These are phyloP conservation scores for Cyberlindnera suaveolens DNA, from an alignment of 805 yeast genomes.

Conservation along the genomic window DNA sequence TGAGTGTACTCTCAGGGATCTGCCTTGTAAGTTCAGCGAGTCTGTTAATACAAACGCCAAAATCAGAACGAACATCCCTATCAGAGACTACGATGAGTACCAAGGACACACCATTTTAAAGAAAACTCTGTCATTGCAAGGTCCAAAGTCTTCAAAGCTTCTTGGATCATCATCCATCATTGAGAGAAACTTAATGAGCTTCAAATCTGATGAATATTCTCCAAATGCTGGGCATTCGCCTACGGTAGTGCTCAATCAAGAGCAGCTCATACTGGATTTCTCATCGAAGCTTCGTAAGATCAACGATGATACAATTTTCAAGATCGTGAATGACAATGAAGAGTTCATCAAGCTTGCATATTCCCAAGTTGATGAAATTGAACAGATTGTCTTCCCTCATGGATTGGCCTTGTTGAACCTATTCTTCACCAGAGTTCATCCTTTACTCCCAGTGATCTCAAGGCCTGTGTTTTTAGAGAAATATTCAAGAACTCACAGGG, in stretches of 20 bases:
- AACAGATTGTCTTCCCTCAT: conserved; percentile 20
- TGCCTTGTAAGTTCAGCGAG: conserved; percentile 21
- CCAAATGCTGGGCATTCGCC: conserved; percentile 6
- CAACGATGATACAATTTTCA: conserved; percentile 19
- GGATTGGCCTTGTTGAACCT: conserved; percentile 18
- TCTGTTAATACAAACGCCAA: conserved; percentile 5
- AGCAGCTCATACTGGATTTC: conserved; percentile 11
- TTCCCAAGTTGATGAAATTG: conserved; percentile 25
- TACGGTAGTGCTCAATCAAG: conserved; percentile 8
- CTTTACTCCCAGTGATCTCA: conserved; percentile 22
- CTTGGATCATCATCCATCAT: conserved; percentile 22
- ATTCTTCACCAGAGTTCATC: conserved; percentile 23
- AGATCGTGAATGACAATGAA: conserved; percentile 22
- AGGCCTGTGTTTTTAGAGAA: conserved; percentile 23
- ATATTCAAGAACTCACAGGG: conserved; percentile 24
- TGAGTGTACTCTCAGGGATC: conserved; percentile 21
- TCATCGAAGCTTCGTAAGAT: conserved; percentile 19
- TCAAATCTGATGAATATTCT: conserved; percentile 1
- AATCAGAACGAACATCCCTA: conserved; percentile 20
- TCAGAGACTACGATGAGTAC: conserved; percentile 24
- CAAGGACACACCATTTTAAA: conserved; percentile 25
- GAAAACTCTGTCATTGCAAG: conserved; percentile 23
- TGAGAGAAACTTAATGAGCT: conserved; percentile 20
- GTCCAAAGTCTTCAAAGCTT: conserved; percentile 23
- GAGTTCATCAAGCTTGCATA: conserved; percentile 21